These are phyloP conservation scores for Auricularia sp. DNA, from an alignment of 768 basidiomycete species.

Conservation along the genomic window DNA sequence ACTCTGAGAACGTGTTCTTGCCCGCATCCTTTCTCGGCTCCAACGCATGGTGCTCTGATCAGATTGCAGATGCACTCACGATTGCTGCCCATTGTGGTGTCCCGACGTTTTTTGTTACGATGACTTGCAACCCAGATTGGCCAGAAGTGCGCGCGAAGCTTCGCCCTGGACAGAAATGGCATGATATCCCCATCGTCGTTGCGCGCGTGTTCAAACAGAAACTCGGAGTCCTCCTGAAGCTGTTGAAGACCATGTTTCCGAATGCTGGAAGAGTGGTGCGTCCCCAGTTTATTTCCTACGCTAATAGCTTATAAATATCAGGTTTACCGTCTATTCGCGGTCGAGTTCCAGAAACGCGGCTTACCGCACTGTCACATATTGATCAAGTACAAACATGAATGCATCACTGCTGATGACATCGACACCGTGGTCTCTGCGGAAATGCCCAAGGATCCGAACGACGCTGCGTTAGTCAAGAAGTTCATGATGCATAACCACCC, in stretches of 20 bases:
- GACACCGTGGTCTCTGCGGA: conserved; percentile 27
- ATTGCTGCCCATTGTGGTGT: conserved; percentile 21
- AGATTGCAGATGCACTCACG: conserved; percentile 28
- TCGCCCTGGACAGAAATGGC: conserved; percentile 23
- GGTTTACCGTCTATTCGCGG: conserved; percentile 23
- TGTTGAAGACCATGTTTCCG: conserved; percentile 22
- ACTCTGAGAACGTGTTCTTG: too few species aligned
- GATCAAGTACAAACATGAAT: conserved; percentile 20
- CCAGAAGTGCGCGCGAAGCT: conserved; percentile 26
- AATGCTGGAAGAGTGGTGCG: conserved; percentile 17
- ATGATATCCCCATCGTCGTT: conserved; percentile 28
- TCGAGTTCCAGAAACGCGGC: conserved; percentile 36
- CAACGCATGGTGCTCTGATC: conserved; percentile 22
- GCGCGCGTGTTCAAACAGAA: conserved; percentile 27
- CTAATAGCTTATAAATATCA: background rate
- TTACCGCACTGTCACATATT: conserved; percentile 34
- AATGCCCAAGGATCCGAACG: conserved; percentile 19
- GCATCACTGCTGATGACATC: conserved; percentile 18
- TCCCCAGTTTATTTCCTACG: background rate
- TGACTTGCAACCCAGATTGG: conserved; percentile 34
- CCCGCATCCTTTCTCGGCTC: too few species aligned
- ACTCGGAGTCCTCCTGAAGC: conserved; percentile 16
- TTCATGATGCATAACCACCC: conserved; percentile 30
- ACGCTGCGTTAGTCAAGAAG: conserved; percentile 18
- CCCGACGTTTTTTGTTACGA: conserved; percentile 29